Evolutionary conservation across 176 grass and related monocot genomes (phyloP).

Genomic region (Miscanthus lutarioriparius): DNA sequence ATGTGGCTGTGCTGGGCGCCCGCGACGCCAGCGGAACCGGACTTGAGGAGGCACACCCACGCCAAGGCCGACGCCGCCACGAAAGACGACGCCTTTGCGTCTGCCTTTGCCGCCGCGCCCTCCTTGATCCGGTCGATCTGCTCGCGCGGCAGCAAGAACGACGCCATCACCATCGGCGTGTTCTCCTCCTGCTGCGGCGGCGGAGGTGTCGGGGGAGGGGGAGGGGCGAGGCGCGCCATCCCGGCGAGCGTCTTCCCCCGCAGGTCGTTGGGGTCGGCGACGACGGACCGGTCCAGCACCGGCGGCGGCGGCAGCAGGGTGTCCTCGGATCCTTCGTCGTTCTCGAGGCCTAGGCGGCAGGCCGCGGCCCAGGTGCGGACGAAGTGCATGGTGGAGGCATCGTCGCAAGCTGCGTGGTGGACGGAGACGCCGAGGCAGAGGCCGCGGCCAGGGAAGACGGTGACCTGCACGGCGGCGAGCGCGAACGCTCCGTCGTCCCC

Average conservation of each 20-base stretch:
- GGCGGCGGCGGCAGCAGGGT: not conserved
- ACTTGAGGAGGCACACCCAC: conserved; percentile 51
- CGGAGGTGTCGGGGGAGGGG: not conserved
- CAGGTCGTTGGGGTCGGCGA: conserved; percentile 50
- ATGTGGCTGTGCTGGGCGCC: conserved; percentile 20
- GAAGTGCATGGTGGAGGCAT: conserved; percentile 41
- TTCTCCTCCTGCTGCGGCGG: not conserved
- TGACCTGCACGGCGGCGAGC: conserved; percentile 33
- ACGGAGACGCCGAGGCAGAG: conserved; percentile 32
- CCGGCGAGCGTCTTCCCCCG: conserved; percentile 42
- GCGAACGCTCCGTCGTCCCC: not conserved
- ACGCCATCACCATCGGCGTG: conserved; percentile 15
- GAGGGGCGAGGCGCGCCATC: conserved; percentile 36
- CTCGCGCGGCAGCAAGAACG: conserved; percentile 35
- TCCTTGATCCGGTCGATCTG: conserved; percentile 47
- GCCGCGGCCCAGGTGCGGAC: conserved; percentile 52
- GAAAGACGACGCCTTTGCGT: conserved; percentile 21
- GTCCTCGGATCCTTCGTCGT: not conserved
- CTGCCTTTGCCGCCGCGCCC: not conserved
- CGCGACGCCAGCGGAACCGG: not conserved
- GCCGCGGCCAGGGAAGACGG: conserved; percentile 32
- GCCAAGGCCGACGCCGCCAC: conserved; percentile 40
- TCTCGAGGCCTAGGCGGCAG: not conserved
- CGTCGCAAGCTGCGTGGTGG: conserved; percentile 41
- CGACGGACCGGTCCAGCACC: conserved; percentile 32